Evolutionary conservation across 805 yeast species (phyloP).

Genomic region (Torulaspora microellipsoides): DNA sequence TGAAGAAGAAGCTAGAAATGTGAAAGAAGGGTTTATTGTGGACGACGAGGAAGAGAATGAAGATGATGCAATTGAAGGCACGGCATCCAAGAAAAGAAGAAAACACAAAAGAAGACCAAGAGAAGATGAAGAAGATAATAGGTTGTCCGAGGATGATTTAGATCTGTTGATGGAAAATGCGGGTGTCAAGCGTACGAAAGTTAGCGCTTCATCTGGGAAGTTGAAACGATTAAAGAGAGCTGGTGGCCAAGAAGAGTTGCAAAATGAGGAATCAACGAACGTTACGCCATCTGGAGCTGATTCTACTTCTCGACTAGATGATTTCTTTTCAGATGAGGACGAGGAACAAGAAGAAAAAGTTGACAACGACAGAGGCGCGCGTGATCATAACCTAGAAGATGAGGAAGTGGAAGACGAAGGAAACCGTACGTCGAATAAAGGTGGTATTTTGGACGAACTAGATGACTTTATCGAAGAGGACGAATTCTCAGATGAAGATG

Average conservation of each 20-base stretch:
- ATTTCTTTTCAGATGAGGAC: conserved; percentile 42
- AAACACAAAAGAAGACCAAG: conserved; percentile 40
- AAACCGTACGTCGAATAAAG: conserved; percentile 30
- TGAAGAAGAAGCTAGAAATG: conserved; percentile 79
- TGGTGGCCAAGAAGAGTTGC: conserved; percentile 38
- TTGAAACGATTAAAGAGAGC: conserved; percentile 85
- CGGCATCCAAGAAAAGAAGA: conserved; percentile 34
- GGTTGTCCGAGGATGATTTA: conserved; percentile 90
- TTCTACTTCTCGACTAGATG: conserved; percentile 33
- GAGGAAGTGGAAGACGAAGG: conserved; percentile 22
- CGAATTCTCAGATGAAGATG: conserved; percentile 82
- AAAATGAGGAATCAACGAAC: conserved; percentile 18
- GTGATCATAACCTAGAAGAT: conserved; percentile 19
- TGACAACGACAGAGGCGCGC: conserved; percentile 16
- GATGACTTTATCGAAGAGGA: conserved; percentile 98
- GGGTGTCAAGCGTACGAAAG: conserved; percentile 54
- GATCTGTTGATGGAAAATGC: conserved; percentile 88
- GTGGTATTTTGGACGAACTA: conserved; percentile 64
- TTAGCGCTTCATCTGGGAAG: conserved; percentile 36
- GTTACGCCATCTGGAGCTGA: conserved; percentile 13
- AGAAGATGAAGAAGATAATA: conserved; percentile 51
- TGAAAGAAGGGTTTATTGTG: conserved; percentile 89
- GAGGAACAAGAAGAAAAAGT: conserved; percentile 28
- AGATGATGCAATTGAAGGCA: conserved; percentile 37
- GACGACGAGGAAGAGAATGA: conserved; percentile 75